Evolutionary conservation across 2,329 filamentous ascomycete species (phyloP).

Genomic region (Microthyrium microscopicum): DNA sequence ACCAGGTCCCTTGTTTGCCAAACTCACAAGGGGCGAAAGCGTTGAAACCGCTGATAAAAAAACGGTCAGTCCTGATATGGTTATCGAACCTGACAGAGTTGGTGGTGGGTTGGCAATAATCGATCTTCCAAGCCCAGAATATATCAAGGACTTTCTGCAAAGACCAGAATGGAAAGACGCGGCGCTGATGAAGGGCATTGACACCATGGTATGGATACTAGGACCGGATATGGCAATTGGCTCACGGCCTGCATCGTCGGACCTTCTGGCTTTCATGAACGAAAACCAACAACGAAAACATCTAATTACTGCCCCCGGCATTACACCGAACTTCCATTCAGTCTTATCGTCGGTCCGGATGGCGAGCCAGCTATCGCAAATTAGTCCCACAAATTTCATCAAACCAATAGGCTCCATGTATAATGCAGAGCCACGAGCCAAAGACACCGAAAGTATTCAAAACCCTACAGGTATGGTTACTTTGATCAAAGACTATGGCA

Average conservation of each 20-base stretch:
- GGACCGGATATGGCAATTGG: constrained; percentile 50
- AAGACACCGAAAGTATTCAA: too few species aligned
- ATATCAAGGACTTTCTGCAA: constrained; percentile 51
- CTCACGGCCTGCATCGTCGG: constrained; percentile 39
- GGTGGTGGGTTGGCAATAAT: constrained; percentile 65
- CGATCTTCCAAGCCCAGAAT: constrained; percentile 56
- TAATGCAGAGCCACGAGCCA: too few species aligned
- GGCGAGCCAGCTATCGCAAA: too few species aligned
- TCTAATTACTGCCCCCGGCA: constrained; percentile 58
- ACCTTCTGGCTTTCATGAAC: constrained; percentile 53
- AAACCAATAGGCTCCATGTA: too few species aligned
- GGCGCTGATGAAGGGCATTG: constrained; percentile 49
- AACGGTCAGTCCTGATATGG: constrained; percentile 70
- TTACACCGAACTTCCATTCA: constrained; percentile 64
- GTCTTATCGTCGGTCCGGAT: too few species aligned
- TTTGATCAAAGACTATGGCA: too few species aligned
- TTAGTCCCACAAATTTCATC: too few species aligned
- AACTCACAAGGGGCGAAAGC: constrained; percentile 44
- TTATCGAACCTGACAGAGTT: constrained; percentile 48
- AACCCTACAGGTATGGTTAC: too few species aligned
- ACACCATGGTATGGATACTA: constrained; percentile 65
- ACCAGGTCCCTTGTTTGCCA: constrained; percentile 39
- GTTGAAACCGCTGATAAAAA: constrained; percentile 48
- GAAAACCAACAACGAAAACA: constrained; percentile 48
- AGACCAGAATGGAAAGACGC: constrained; percentile 55